Evolutionary conservation across 495 filamentous ascomycete genomes (phyloP).

Genomic region (Aspergillus conjunctus): DNA sequence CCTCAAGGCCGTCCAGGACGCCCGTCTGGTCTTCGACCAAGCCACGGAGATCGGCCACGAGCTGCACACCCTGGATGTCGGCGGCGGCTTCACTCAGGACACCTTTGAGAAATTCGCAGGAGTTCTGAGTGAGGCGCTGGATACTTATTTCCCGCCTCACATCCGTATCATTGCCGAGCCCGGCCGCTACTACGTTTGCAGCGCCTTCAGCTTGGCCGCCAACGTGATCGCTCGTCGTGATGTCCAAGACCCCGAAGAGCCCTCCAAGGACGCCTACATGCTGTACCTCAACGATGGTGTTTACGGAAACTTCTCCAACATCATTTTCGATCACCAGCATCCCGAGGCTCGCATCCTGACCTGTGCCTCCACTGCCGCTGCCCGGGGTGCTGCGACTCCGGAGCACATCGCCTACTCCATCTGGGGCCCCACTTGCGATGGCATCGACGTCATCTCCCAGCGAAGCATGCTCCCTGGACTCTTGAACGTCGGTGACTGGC

Average conservation of each 20-base stretch:
- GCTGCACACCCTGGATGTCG: slow-evolving; percentile 88
- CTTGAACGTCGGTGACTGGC: slow-evolving; percentile 91
- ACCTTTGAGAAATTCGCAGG: slow-evolving; percentile 89
- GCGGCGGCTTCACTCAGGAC: slow-evolving; percentile 86
- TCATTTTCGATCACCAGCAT: slow-evolving; percentile 98
- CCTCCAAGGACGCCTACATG: slow-evolving; percentile 76
- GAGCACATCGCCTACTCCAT: slow-evolving; percentile 74
- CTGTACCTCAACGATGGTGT: slow-evolving; percentile 95
- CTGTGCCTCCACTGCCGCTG: slow-evolving; percentile 50
- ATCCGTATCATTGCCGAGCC: slow-evolving; percentile 94
- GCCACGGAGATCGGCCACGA: slow-evolving; percentile 75
- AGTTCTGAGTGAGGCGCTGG: slow-evolving; percentile 76
- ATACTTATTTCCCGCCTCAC: slow-evolving; percentile 81
- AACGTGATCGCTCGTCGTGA: slow-evolving; percentile 96
- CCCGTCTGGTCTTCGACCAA: slow-evolving; percentile 86
- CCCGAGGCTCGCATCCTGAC: slow-evolving; percentile 80
- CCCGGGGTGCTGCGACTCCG: slow-evolving; percentile 51
- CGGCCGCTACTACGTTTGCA: slow-evolving; percentile 89
- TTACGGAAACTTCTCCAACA: slow-evolving; percentile 97
- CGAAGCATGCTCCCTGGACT: slow-evolving; percentile 71
- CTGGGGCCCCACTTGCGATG: slow-evolving; percentile 98
- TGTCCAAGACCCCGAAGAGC: slow-evolving; percentile 61
- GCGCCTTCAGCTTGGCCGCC: slow-evolving; percentile 90
- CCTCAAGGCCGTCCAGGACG: slow-evolving; percentile 85
- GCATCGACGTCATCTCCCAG: slow-evolving; percentile 87